These are phyloP conservation scores for Umbelopsis sp. DNA, from an alignment of 371 early-diverging fungal species.

Conservation along the genomic window DNA sequence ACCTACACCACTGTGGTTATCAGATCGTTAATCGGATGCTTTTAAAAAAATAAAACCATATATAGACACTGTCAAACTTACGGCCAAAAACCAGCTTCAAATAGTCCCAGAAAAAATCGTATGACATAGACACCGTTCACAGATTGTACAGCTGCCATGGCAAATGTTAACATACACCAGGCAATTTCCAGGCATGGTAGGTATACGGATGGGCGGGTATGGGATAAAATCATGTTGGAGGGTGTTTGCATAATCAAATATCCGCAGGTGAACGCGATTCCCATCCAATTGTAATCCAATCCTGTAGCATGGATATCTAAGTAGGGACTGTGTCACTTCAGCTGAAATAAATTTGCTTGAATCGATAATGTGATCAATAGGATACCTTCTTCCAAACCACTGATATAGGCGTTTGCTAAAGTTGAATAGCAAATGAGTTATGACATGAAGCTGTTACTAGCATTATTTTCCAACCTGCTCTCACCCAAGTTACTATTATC, in stretches of 20 bases:
- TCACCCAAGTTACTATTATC: slow-evolving; percentile 47
- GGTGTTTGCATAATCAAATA: slow-evolving; percentile 53
- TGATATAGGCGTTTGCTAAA: slow-evolving; percentile 49
- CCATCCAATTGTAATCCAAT: slow-evolving; percentile 10
- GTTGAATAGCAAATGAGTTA: not conserved
- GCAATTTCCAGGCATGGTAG: slow-evolving; percentile 52
- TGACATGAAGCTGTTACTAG: not conserved
- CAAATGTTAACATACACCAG: slow-evolving; percentile 60
- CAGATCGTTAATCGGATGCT: slow-evolving; percentile 28
- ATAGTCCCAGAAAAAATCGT: slow-evolving; percentile 60
- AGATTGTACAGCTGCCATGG: slow-evolving; percentile 65
- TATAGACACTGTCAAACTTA: slow-evolving; percentile 34
- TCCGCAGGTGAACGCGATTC: not conserved
- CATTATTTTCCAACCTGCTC: not conserved
- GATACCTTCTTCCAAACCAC: slow-evolving; percentile 57
- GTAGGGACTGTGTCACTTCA: slow-evolving; percentile 19
- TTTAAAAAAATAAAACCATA: slow-evolving; percentile 19
- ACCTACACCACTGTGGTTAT: not conserved
- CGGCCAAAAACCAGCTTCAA: slow-evolving; percentile 69
- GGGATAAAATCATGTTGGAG: slow-evolving; percentile 62
- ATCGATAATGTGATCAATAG: too few relatives aligned
- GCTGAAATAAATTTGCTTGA: too few relatives aligned
- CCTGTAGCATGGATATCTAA: not conserved
- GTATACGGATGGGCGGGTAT: slow-evolving; percentile 53
- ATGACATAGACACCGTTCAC: slow-evolving; percentile 48